Percentiles rank a stretch among this genome's conserved stretches.
These are phyloP conservation scores for Alternaria dauci DNA, from an alignment of 2,329 filamentous ascomycete species.

Conservation along the genomic window DNA sequence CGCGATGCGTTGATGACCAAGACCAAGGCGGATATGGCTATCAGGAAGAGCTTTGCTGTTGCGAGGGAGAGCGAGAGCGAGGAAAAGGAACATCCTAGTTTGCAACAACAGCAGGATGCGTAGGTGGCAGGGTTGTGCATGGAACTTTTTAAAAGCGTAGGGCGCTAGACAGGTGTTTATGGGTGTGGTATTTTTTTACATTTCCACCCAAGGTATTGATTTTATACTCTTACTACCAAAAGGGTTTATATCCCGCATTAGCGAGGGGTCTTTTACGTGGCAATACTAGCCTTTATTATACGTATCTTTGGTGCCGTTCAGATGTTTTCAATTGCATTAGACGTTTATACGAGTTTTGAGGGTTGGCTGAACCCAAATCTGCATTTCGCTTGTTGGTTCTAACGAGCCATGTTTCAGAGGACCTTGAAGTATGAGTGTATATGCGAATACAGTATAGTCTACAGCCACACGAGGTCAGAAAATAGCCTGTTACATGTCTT, in stretches of 20 bases:
- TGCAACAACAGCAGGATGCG: conserved; percentile 23
- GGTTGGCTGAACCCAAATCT: not conserved
- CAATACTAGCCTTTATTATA: conserved; percentile 1
- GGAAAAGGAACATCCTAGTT: conserved; percentile 29
- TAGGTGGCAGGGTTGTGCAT: not conserved
- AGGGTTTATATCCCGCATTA: not conserved
- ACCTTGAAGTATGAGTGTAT: not conserved
- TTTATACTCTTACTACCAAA: not conserved
- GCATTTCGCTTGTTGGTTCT: not conserved
- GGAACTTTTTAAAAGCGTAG: not conserved
- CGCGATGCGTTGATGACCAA: conserved; percentile 55
- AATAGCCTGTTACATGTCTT: not conserved
- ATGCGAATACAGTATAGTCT: not conserved
- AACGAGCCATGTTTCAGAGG: not conserved
- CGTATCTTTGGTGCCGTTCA: no score
- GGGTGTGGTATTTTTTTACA: not conserved
- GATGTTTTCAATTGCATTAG: not conserved
- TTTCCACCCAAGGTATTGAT: not conserved
- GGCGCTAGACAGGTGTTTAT: conserved; percentile 1
- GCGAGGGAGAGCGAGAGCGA: conserved; percentile 30
- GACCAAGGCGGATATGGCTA: conserved; percentile 48
- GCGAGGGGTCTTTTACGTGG: not conserved
- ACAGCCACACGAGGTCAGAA: not conserved
- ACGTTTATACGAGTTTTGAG: not conserved
- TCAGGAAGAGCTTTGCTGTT: conserved; percentile 42